Percentiles rank a stretch among this genome's conserved stretches.
Conservation (phyloP, 768 basidiomycete genomes). For the Paxillus involutus region DNA sequence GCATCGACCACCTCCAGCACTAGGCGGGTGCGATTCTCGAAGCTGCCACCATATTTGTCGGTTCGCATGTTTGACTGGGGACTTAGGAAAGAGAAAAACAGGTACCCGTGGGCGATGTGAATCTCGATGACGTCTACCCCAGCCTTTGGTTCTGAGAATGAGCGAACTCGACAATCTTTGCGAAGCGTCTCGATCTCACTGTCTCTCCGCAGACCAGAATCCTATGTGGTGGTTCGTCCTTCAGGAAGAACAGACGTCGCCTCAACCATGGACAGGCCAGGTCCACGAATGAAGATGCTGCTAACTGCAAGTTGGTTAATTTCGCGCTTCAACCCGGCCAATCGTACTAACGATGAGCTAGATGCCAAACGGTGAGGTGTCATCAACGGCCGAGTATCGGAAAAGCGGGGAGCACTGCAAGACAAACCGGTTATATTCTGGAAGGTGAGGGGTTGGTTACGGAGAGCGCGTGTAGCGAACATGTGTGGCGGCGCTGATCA, state of each 20-base stretch:
- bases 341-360: constrained; percentile 41
- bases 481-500: too few relatives aligned
- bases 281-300: constrained; percentile 45
- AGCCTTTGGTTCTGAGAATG: constrained; percentile 64
- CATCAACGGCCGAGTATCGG: constrained; percentile 60
- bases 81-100: constrained; percentile 57
- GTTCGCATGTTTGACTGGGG: constrained; percentile 62
- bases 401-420: constrained; percentile 53
- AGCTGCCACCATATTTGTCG: constrained; percentile 72
- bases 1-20: constrained; percentile 63
- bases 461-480: too few relatives aligned
- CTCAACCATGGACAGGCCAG: constrained; percentile 63
- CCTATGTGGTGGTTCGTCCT: constrained; percentile 68
- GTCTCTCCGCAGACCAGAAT: constrained; percentile 64
- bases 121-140: constrained; percentile 64
- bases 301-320: constrained; percentile 32
- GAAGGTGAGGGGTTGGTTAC: too few relatives aligned
- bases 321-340: background rate
- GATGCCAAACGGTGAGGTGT: constrained; percentile 53
- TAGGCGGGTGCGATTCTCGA: too few relatives aligned
- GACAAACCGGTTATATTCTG: background rate
- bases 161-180: constrained; percentile 70
- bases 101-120: constrained; percentile 65
- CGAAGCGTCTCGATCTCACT: constrained; percentile 46
- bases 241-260: constrained; percentile 62